Conservation (phyloP, 2,329 filamentous ascomycete genomes). For the Pseudogymnoascus pannorum region DNA sequence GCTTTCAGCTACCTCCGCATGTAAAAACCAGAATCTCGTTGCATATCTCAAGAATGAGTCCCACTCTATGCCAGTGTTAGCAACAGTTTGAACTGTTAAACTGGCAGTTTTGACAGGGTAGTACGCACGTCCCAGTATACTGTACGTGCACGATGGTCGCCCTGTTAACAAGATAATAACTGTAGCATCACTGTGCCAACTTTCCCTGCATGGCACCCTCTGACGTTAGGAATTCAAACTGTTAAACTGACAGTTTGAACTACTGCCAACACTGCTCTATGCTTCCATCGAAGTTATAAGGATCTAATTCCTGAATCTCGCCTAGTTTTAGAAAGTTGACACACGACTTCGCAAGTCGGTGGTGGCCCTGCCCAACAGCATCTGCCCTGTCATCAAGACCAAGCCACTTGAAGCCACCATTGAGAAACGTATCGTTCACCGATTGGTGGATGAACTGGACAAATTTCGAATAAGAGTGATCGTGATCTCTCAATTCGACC, state of each 20-base stretch:
- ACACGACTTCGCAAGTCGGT: constrained; percentile 14
- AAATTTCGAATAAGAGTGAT: constrained; percentile 6
- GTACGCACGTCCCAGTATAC: too few relatives aligned
- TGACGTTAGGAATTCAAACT: too few relatives aligned
- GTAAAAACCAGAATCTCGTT: constrained; percentile 12
- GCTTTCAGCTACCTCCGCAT: constrained; percentile 12
- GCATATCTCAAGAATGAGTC: neutral
- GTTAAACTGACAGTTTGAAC: too few relatives aligned
- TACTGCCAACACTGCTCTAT: too few relatives aligned
- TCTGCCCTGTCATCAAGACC: neutral
- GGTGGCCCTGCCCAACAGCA: constrained; percentile 11
- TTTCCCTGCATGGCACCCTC: too few relatives aligned
- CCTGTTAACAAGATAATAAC: too few relatives aligned
- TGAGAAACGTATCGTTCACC: neutral
- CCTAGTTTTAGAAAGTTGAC: constrained; percentile 12
- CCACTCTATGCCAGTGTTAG: neutral
- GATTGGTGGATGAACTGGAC: constrained; percentile 32
- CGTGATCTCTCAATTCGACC: constrained; percentile 13
- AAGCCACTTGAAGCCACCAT: neutral
- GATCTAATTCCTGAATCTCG: neutral
- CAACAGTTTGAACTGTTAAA: neutral
- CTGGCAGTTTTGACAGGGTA: too few relatives aligned
- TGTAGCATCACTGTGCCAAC: too few relatives aligned
- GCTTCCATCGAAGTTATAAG: too few relatives aligned
- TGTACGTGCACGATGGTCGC: too few relatives aligned